Evolutionary conservation across 225 moss, liverwort and hornwort genomes (phyloP).

Genomic region (Marchantia paleacea): DNA sequence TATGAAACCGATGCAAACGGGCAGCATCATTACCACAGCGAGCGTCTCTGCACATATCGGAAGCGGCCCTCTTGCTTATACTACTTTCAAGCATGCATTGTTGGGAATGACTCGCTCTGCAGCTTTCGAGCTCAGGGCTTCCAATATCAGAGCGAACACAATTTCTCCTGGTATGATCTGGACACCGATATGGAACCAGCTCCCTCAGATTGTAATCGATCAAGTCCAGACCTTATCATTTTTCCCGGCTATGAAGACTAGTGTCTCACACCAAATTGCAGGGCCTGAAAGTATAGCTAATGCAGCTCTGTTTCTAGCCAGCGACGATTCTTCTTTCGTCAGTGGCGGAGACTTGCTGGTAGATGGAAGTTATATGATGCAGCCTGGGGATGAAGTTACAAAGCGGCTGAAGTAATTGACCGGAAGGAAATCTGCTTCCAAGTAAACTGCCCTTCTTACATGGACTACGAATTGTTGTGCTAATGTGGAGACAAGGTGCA

Average conservation of each 20-base stretch:
- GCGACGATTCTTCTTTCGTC: slow-evolving; percentile 10
- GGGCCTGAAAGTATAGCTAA: slow-evolving; percentile 2
- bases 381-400: background rate
- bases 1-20: slow-evolving; percentile 26
- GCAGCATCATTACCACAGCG: slow-evolving; percentile 36
- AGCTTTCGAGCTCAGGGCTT: slow-evolving; percentile 27
- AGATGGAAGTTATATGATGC: slow-evolving; percentile 37
- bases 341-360: slow-evolving; percentile 25
- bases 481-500: no score
- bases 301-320: slow-evolving; percentile 12
- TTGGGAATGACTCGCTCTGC: slow-evolving; percentile 29
- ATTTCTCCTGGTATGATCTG: slow-evolving; percentile 21
- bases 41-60: slow-evolving; percentile 12
- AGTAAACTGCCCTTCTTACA: no score
- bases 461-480: no score
- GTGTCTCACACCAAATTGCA: no score
- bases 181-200: background rate
- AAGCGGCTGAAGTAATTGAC: no score
- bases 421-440: no score
- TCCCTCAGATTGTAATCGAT: background rate
- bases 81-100: slow-evolving; percentile 35
- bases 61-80: slow-evolving; percentile 31
- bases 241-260: no score
- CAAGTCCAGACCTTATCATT: no score
- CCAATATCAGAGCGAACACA: slow-evolving; percentile 30